These are phyloP conservation scores for Gentiana straminea DNA, from an alignment of 257 asterid genomes.

Conservation along the genomic window DNA sequence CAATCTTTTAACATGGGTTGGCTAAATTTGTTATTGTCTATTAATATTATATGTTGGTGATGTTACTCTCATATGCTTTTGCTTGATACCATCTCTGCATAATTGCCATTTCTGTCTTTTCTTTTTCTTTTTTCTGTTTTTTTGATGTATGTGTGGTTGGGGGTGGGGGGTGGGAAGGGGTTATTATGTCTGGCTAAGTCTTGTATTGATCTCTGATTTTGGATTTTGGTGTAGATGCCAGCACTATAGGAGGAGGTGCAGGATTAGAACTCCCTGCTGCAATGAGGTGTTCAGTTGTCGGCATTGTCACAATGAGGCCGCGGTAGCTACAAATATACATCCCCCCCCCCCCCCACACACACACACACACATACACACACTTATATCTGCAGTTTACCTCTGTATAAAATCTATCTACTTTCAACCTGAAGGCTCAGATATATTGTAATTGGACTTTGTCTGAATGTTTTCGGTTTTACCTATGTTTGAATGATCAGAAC, in stretches of 20 bases:
- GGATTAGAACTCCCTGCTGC: constrained; percentile 36
- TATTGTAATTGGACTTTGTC: background rate
- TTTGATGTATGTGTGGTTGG: too few relatives aligned
- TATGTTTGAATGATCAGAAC: constrained; percentile 35
- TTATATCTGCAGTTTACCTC: background rate
- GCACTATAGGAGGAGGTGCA: constrained; percentile 47
- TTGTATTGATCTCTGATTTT: background rate
- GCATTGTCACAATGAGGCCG: constrained; percentile 38
- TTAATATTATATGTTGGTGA: too few relatives aligned
- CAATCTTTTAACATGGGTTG: constrained; percentile 3
- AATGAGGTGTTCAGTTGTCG: constrained; percentile 37
- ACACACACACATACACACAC: background rate
- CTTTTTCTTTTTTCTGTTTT: too few relatives aligned
- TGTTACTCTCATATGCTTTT: too few relatives aligned
- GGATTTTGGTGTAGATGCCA: constrained; percentile 19
- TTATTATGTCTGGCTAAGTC: too few relatives aligned
- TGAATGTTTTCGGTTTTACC: constrained; percentile 1
- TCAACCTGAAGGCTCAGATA: background rate
- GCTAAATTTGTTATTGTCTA: too few relatives aligned
- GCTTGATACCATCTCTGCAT: too few relatives aligned
- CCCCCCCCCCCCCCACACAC: too few relatives aligned
- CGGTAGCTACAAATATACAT: constrained; percentile 10
- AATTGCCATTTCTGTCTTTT: too few relatives aligned
- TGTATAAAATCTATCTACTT: background rate
- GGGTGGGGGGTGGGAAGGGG: too few relatives aligned